Percentiles rank a stretch among this genome's conserved stretches.
Conservation (phyloP, 2,329 filamentous ascomycete genomes). For the Scortechinia acanthostroma region DNA sequence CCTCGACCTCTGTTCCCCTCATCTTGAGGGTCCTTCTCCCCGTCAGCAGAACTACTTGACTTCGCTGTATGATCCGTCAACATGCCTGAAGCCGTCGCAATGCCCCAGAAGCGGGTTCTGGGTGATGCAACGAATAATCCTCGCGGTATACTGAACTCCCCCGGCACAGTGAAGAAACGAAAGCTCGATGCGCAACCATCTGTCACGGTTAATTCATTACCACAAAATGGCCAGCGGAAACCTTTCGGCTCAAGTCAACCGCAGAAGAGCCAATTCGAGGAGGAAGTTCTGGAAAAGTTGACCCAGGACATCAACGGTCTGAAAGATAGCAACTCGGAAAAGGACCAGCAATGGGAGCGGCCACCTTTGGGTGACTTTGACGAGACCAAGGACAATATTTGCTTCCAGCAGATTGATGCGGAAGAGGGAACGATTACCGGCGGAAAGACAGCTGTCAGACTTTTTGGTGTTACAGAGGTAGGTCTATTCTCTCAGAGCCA, state of each 20-base stretch:
- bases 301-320: slow-evolving; percentile 84
- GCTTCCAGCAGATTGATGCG: slow-evolving; percentile 90
- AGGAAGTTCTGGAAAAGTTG: slow-evolving; percentile 88
- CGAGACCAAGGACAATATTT: slow-evolving; percentile 61
- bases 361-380: slow-evolving; percentile 42
- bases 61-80: not conserved
- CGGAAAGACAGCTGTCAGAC: slow-evolving; percentile 71
- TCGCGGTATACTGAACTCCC: slow-evolving; percentile 47
- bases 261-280: slow-evolving; percentile 80
- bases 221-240: slow-evolving; percentile 52
- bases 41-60: too few species aligned
- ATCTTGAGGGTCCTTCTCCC: not conserved
- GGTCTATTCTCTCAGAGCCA: not conserved
- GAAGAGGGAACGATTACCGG: slow-evolving; percentile 81
- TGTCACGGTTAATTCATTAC: slow-evolving; percentile 48
- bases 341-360: slow-evolving; percentile 83
- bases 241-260: slow-evolving; percentile 34
- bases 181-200: slow-evolving; percentile 64
- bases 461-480: slow-evolving; percentile 76
- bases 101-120: slow-evolving; percentile 69
- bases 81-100: slow-evolving; percentile 1
- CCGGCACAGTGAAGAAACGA: slow-evolving; percentile 67
- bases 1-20: not conserved
- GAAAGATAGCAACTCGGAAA: slow-evolving; percentile 82
- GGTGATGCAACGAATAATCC: slow-evolving; percentile 60